Evolutionary conservation across 352 stramenopile species (phyloP), one percentile per base, ranked within the genome.

Genomic region (Lagenidium giganteum): DNA sequence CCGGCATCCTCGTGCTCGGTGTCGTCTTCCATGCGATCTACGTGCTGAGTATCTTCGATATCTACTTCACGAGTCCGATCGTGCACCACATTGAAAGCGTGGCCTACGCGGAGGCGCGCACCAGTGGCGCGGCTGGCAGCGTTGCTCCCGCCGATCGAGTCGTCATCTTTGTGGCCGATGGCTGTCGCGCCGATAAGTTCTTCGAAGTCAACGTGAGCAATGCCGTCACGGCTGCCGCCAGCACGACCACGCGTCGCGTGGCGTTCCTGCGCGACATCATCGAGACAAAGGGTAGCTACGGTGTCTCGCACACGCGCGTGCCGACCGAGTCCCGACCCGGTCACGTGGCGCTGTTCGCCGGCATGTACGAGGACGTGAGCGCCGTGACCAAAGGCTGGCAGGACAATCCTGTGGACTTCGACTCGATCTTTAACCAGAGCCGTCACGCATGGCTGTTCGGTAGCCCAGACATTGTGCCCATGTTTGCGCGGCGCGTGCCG

Each of bases 31-130:
- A 94, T 56, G 69, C 64, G 18, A 51, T 85, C 35, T 94, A 94
- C 69, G 76, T 94, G 47, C 61, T 91, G 20, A 94, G 82, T 50
- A 92, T 94, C 67, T 92, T 94, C 51, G 82, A 94, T 62, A 92
- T 94, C 42, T 94, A 94, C 79, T 94, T 94, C 63, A 90, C 75
- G 48, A 91, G 79, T 8, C 82, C 79, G 26, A 72, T 94, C 3
- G 82, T 92, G 25, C 54, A 54, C 18, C 66, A 82, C 51, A 70
- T 93, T 31, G 61, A 73, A 49, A 81, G 67, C 47, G 51, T 84
- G 5, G 32, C 47, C 11, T 64, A 73, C 36, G 44, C 64, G 5
- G 47, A 60, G 5, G 25, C 33, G 0, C 23, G 40, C 18, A 42
- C 40, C 13, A 26, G 53, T 1, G 7, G 48, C 12, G 8, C 74